A percentile compares a stretch with the other conserved stretches of the same genome.
Evolutionary conservation across 2,329 filamentous ascomycete genomes (phyloP).

Genomic region (Cladobotryum protrusum): DNA sequence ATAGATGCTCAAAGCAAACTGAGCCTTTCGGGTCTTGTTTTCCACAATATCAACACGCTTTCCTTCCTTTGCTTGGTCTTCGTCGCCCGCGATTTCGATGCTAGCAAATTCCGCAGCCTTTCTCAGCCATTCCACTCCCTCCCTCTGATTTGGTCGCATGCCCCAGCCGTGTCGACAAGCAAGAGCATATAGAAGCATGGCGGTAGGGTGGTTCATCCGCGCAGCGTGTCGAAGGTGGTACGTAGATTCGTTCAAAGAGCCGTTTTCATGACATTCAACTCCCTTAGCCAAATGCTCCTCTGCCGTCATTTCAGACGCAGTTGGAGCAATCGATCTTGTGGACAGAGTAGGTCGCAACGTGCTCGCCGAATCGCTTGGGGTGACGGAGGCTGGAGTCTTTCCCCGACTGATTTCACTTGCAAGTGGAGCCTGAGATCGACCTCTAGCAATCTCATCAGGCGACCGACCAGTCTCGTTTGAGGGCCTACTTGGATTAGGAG

Average conservation of each 20-base stretch:
- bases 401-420: constrained; percentile 34
- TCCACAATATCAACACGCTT: constrained; percentile 61
- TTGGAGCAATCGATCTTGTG: constrained; percentile 43
- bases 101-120: constrained; percentile 83
- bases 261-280: constrained; percentile 82
- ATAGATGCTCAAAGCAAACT: constrained; percentile 93
- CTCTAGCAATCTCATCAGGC: constrained; percentile 46
- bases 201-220: constrained; percentile 77
- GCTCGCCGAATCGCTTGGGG: constrained; percentile 49
- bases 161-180: constrained; percentile 97
- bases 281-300: constrained; percentile 89
- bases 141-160: constrained; percentile 84
- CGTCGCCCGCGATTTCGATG: constrained; percentile 76
- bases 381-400: constrained; percentile 41
- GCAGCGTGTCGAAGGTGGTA: constrained; percentile 92
- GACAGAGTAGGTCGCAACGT: constrained; percentile 40
- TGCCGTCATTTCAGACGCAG: constrained; percentile 63
- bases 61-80: constrained; percentile 57
- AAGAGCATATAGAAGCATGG: constrained; percentile 91
- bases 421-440: constrained; percentile 35
- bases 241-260: constrained; percentile 85
- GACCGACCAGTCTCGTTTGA: constrained; percentile 38
- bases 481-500: constrained; percentile 38
- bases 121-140: constrained; percentile 86
- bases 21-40: constrained; percentile 77